These are phyloP conservation scores for Chondrostereum purpureum DNA, from an alignment of 1,284 basidiomycete genomes.

Conservation along the genomic window DNA sequence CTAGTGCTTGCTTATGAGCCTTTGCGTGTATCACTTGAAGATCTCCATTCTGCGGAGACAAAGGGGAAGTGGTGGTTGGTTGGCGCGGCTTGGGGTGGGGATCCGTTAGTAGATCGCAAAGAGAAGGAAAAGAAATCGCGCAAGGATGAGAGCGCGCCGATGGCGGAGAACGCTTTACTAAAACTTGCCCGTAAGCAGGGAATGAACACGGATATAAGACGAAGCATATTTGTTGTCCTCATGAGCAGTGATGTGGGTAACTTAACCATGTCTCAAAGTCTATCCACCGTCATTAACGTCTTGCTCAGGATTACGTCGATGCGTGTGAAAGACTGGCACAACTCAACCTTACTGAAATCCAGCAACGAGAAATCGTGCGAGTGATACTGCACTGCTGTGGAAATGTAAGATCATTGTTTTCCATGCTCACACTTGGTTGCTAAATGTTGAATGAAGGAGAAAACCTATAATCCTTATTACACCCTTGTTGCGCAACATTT, in stretches of 20 bases:
- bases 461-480: slow-evolving; percentile 94
- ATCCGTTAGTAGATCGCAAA: slow-evolving; percentile 74
- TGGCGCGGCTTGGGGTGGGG: slow-evolving; percentile 93
- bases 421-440: slow-evolving; percentile 2
- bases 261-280: slow-evolving; percentile 1
- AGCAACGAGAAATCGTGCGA: slow-evolving; percentile 91
- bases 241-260: slow-evolving; percentile 85
- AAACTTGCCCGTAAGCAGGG: slow-evolving; percentile 89
- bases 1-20: slow-evolving; percentile 79
- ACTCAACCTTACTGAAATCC: slow-evolving; percentile 81
- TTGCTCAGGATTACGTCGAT: slow-evolving; percentile 80
- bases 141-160: slow-evolving; percentile 12
- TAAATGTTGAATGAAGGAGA: slow-evolving; percentile 52
- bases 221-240: slow-evolving; percentile 87
- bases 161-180: slow-evolving; percentile 47
- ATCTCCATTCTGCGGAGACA: slow-evolving; percentile 78
- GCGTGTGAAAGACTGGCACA: slow-evolving; percentile 84
- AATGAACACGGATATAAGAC: slow-evolving; percentile 96
- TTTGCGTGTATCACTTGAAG: slow-evolving; percentile 76
- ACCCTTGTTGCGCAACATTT: slow-evolving; percentile 78
- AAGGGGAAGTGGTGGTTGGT: slow-evolving; percentile 99
- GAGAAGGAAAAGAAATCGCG: slow-evolving; percentile 23
- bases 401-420: slow-evolving; percentile 51
- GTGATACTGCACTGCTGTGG: slow-evolving; percentile 92
- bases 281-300: slow-evolving; percentile 1